Evolutionary conservation across 176 grass and related monocot species (phyloP), one percentile per base, ranked within the genome.

Genomic region (Oryza brachyantha): DNA sequence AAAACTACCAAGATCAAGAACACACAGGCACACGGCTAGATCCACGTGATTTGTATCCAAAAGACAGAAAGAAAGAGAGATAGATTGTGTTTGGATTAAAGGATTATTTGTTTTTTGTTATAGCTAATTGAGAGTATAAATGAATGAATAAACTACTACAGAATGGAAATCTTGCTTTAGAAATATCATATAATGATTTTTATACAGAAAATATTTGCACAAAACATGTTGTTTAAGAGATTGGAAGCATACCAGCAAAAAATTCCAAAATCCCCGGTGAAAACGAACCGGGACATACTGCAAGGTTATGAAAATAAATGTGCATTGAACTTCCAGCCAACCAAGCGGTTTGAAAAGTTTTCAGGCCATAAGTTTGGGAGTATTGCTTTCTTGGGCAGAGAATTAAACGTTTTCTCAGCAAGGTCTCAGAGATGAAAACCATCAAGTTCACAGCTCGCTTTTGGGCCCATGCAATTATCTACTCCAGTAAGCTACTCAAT

Each of bases 391-490:
- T 8, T 54, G 19, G 11, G 50, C 50, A 54, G 50, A 61, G 36
- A 62, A 13, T 7, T 17, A 45, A 61, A 69, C 8, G 31, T 37
- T 66, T 4, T 58, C 34, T n/a, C 46, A 26, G 16, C 78, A 36
- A 2, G 66, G 13, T 35, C 26, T 32, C 14, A 61, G 25, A 42
- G 50, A 59, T 29, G 43, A 7, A 31, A 13, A 34, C 50, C 66
- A 70, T 71, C 16, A 45, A 36, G 26, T 1, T 82, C 72, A 60
- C 57, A 12, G 69, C 27, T 73, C 29, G 5, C 59, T 52, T 82
- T 62, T 26, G 70, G 68, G 21, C 29, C 58, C n/a, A 64, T 3
- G 58, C 69, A 82, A 74, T 55, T 65, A 82, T 55, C 60, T 61
- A 66, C 29, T 21, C 31, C 60, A 54, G 42, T 19, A 31, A 66